Evolutionary conservation across 331 rosid species (phyloP).

Genomic region (Cucumis variabilis): DNA sequence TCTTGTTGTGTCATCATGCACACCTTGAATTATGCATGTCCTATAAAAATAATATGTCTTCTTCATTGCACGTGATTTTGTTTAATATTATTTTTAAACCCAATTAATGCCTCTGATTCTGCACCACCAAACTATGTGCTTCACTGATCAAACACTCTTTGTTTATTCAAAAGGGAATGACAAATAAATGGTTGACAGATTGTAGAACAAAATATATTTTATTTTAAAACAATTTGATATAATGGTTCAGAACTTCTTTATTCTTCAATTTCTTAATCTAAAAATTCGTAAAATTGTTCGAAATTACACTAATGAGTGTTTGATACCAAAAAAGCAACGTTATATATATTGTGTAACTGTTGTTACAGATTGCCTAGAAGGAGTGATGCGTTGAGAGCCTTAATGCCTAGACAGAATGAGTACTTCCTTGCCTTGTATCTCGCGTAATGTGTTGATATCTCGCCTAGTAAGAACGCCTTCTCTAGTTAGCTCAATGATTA

Average conservation of each 20-base stretch:
- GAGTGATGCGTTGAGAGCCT: too few species aligned
- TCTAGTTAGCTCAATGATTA: too few species aligned
- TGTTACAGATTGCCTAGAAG: too few species aligned
- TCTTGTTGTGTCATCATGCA: conserved; percentile 14
- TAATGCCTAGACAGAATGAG: too few species aligned
- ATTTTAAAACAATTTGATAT: neutral
- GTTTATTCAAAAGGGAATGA: neutral
- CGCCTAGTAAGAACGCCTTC: too few species aligned
- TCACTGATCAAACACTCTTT: conserved; percentile 1
- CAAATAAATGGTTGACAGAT: conserved; percentile 15
- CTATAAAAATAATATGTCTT: neutral
- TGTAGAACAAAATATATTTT: neutral
- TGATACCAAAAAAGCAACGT: too few species aligned
- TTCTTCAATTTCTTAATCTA: too few species aligned
- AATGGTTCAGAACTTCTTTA: neutral
- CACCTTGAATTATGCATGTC: neutral
- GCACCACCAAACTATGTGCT: conserved; percentile 10
- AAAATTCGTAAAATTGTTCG: neutral
- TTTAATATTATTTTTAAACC: neutral
- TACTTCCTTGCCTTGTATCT: too few species aligned
- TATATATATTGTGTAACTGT: too few species aligned
- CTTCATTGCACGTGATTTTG: conserved; percentile 19
- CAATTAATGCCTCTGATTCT: neutral
- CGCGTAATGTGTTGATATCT: too few species aligned
- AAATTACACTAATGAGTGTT: neutral